Evolutionary conservation across 2,329 filamentous ascomycete genomes (phyloP).

Genomic region (Aspergillus tubingensis): DNA sequence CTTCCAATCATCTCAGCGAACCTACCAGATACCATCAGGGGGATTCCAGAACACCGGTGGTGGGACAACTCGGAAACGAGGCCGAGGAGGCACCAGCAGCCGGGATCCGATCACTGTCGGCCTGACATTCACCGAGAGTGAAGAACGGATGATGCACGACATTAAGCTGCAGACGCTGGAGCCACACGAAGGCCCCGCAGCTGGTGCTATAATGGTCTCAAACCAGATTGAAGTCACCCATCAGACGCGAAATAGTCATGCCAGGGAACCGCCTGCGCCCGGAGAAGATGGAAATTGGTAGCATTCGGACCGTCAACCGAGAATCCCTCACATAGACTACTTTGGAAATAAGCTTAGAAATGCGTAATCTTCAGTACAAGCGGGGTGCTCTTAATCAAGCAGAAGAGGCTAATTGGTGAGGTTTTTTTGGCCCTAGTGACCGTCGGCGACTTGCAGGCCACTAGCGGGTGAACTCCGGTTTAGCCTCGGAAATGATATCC

Average conservation of each 20-base stretch:
- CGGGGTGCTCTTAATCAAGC: not conserved
- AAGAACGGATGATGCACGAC: conserved; percentile 49
- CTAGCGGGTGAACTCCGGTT: too few species aligned
- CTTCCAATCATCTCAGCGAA: conserved; percentile 42
- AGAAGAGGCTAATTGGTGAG: not conserved
- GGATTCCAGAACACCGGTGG: conserved; percentile 24
- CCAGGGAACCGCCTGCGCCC: not conserved
- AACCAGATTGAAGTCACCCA: conserved; percentile 44
- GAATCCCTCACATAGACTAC: too few species aligned
- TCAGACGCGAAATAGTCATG: conserved; percentile 12
- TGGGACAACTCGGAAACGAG: conserved; percentile 33
- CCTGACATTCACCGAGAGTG: conserved; percentile 47
- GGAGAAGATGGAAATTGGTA: not conserved
- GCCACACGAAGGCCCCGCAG: conserved; percentile 16
- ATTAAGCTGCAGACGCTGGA: conserved; percentile 45
- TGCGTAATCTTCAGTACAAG: not conserved
- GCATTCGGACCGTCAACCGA: too few species aligned
- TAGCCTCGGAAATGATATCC: too few species aligned
- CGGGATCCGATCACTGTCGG: conserved; percentile 37
- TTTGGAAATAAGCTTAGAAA: not conserved
- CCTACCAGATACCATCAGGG: conserved; percentile 42
- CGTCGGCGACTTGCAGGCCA: too few species aligned
- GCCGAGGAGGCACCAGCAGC: conserved; percentile 31
- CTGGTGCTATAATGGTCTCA: conserved; percentile 42
- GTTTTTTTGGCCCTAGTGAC: not conserved